These are phyloP conservation scores for Sclerotinia borealis DNA, from an alignment of 2,329 filamentous ascomycete genomes.

Conservation along the genomic window DNA sequence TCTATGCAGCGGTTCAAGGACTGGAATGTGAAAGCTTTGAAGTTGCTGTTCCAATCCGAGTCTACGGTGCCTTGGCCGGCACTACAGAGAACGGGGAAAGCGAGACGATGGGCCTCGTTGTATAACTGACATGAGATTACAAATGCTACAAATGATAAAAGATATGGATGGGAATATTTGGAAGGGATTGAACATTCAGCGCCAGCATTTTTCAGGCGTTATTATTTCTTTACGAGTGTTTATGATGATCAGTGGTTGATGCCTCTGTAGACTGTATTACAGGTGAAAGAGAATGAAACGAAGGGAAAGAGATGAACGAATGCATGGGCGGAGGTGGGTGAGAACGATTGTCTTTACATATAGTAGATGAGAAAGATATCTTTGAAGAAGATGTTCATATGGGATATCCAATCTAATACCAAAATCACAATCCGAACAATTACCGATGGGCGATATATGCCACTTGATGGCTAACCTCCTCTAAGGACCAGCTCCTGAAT, in stretches of 20 bases:
- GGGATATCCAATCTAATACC: background rate
- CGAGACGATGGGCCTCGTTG: constrained; percentile 1
- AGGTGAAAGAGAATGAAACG: background rate
- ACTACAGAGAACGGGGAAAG: constrained; percentile 1
- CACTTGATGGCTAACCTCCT: background rate
- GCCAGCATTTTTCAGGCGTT: background rate
- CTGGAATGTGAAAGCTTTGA: constrained; percentile 86
- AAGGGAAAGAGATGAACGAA: background rate
- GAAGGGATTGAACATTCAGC: background rate
- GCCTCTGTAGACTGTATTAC: background rate
- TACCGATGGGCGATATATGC: background rate
- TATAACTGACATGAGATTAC: background rate
- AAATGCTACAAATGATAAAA: background rate
- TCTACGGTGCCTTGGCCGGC: constrained; percentile 56
- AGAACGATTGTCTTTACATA: background rate
- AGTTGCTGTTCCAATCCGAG: constrained; percentile 73
- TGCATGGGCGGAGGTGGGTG: background rate
- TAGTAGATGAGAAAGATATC: background rate
- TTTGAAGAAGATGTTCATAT: background rate
- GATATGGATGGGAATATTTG: background rate
- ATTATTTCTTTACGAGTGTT: background rate
- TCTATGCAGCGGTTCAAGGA: constrained; percentile 72
- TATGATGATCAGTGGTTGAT: constrained; percentile 1
- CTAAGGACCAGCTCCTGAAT: background rate
- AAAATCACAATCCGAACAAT: too few species aligned